phyloP scores from a whole-genome alignment of 768 basidiomycete genomes.

The Lactarius indigo region DNA sequence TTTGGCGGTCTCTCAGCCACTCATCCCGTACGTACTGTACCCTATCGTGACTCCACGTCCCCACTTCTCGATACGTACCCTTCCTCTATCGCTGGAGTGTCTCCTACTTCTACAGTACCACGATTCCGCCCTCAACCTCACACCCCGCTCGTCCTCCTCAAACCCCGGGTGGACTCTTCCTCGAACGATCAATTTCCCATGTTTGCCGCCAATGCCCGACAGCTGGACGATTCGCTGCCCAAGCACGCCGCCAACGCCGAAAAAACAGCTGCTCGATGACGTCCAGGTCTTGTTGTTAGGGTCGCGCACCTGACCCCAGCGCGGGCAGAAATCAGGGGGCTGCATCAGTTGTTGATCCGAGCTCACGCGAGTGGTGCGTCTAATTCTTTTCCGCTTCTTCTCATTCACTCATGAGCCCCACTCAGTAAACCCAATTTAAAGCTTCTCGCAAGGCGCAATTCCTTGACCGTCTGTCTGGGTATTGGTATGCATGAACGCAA shows the following conservation, averaged over 20 bases:
- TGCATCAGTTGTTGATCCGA: neutral
- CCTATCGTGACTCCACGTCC: neutral
- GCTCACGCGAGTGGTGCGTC: neutral
- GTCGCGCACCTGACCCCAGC: neutral
- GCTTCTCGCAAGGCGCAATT: neutral
- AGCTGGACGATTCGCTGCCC: neutral
- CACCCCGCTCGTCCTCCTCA: neutral
- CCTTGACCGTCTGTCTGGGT: neutral
- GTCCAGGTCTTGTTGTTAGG: no score
- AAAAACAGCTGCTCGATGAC: neutral
- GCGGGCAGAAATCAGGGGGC: neutral
- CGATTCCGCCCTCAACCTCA: neutral
- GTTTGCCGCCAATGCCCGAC: neutral
- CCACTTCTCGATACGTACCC: neutral
- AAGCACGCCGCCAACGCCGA: neutral
- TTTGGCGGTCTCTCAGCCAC: neutral
- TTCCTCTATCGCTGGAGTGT: neutral
- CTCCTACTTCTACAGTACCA: no score
- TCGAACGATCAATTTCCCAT: neutral
- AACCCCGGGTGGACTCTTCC: conserved; percentile 1
- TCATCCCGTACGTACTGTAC: neutral
- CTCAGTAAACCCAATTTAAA: conserved; percentile 2
- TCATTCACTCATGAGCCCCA: neutral
- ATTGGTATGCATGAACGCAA: conserved; percentile 16
- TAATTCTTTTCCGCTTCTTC: neutral